These are phyloP conservation scores for Drechslera avenae DNA, from an alignment of 2,329 filamentous ascomycete species.

Conservation along the genomic window DNA sequence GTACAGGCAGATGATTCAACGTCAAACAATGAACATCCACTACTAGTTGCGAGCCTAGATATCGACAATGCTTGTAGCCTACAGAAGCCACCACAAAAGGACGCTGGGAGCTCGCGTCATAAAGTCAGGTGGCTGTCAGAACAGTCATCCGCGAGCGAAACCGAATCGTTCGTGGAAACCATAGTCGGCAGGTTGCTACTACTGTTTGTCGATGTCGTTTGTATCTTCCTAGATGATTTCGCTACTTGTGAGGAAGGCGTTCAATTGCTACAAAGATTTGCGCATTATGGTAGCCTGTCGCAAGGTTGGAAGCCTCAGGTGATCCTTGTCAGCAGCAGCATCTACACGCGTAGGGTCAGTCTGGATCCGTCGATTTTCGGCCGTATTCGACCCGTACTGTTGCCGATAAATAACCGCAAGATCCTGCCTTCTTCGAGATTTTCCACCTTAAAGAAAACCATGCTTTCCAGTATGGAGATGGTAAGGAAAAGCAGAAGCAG, in stretches of 20 bases:
- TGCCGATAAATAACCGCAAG: slow-evolving; percentile 1
- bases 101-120: neutral
- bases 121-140: slow-evolving; percentile 12
- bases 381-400: neutral
- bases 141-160: neutral
- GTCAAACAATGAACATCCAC: slow-evolving; percentile 6
- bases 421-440: slow-evolving; percentile 1
- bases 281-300: neutral
- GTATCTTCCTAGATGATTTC: slow-evolving; percentile 22
- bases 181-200: slow-evolving; percentile 15
- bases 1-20: slow-evolving; percentile 3
- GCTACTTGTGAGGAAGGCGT: slow-evolving; percentile 6
- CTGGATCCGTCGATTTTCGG: neutral
- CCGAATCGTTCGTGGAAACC: slow-evolving; percentile 8
- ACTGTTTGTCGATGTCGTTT: slow-evolving; percentile 18
- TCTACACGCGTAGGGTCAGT: neutral
- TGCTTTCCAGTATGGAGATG: slow-evolving; percentile 5
- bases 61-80: slow-evolving; percentile 5
- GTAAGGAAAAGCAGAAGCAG: slow-evolving; percentile 9
- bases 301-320: slow-evolving; percentile 9
- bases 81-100: neutral
- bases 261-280: slow-evolving; percentile 9
- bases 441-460: slow-evolving; percentile 7
- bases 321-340: slow-evolving; percentile 14
- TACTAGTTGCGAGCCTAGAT: slow-evolving; percentile 13